A percentile compares a stretch with the other conserved stretches of the same genome.
phyloP scores from a whole-genome alignment of 2,329 filamentous ascomycete species.

The Trichoderma harzianum region DNA sequence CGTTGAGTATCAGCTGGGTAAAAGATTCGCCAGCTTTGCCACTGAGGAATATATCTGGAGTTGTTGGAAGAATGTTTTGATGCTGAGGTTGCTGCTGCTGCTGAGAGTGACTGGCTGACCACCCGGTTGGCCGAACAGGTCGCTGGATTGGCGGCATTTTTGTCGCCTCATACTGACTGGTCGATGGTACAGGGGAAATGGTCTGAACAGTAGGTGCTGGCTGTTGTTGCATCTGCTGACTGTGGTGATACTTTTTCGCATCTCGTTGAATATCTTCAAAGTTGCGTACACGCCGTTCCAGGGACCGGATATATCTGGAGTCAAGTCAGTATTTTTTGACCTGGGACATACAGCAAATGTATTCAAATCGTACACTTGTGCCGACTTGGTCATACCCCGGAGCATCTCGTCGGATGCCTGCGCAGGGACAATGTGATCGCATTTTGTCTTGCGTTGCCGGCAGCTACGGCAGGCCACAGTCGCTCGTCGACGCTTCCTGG shows the following conservation, averaged over 20 bases:
- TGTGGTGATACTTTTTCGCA: not conserved
- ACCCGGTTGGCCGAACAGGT: not conserved
- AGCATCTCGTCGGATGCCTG: slow-evolving; percentile 13
- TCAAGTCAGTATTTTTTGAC: not conserved
- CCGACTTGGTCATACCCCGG: slow-evolving; percentile 8
- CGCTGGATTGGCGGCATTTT: not conserved
- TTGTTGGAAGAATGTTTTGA: slow-evolving; percentile 1
- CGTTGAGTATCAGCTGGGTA: slow-evolving; percentile 4
- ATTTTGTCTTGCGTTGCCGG: slow-evolving; percentile 14
- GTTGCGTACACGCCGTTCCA: slow-evolving; percentile 10
- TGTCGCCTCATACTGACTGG: not conserved
- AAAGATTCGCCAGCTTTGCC: slow-evolving; percentile 11
- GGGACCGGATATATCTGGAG: not conserved
- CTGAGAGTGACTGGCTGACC: not conserved
- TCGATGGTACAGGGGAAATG: not conserved
- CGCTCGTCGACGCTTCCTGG: slow-evolving; percentile 7
- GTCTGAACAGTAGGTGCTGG: not conserved
- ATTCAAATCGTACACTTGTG: not conserved
- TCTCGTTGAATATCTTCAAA: slow-evolving; percentile 5
- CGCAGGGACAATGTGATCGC: slow-evolving; percentile 12
- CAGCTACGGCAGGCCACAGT: slow-evolving; percentile 13
- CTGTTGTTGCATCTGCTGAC: not conserved
- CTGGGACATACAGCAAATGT: too few relatives aligned
- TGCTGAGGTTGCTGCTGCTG: not conserved
- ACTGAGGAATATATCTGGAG: slow-evolving; percentile 8